Evolutionary conservation across 768 basidiomycete species (phyloP), one percentile per base, ranked within the genome.

Genomic region (Psilocybe tampanensis): DNA sequence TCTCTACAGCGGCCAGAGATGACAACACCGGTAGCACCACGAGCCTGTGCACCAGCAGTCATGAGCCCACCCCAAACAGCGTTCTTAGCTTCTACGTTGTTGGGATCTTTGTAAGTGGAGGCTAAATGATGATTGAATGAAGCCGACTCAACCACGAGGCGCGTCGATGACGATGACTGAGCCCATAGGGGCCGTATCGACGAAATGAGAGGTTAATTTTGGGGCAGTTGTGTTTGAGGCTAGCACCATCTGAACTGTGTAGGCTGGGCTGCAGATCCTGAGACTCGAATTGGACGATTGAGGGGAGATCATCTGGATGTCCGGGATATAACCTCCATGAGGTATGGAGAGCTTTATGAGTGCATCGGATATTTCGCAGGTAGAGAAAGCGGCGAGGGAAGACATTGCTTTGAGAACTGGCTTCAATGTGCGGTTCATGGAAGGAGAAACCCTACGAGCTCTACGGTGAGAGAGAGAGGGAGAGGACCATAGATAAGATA

Each of bases 1-100:
- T 98, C 95, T 65, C 95, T 82, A 72, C 90, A 92, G 15, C 92
- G 84, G 9, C 92, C 92, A 43, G 88, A 90, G 57, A 96, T 88
- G 41, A 96, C 76, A 44, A 89, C 92, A 11, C 92, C 94, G 21
- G 76, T 74, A 12, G 86, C 86, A 18, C 81, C 81, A 54, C 87
- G 85, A 12, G 84, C 81, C 66, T 85, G 82, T 1, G 94, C 94
- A 19, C 92, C 92, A 0, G 91, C 90, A 11, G 92, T 86, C 93
- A 94, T 93, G 47, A 93, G 83, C 18, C 94, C 94, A 21, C 94
- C 94, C 94, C 94, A 96, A 6, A 94, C 90, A 3, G 93, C 92
- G 63, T 86, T 89, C 71, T 88, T 89, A 23, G 79, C 75, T 54
- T 85, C 91, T 88, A 68, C 24, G 36, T 41, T 47, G 23, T 34